A percentile compares a stretch with the other conserved stretches of the same genome.
These are phyloP conservation scores for Firmiana major DNA, from an alignment of 345 rosid genomes.

Conservation along the genomic window DNA sequence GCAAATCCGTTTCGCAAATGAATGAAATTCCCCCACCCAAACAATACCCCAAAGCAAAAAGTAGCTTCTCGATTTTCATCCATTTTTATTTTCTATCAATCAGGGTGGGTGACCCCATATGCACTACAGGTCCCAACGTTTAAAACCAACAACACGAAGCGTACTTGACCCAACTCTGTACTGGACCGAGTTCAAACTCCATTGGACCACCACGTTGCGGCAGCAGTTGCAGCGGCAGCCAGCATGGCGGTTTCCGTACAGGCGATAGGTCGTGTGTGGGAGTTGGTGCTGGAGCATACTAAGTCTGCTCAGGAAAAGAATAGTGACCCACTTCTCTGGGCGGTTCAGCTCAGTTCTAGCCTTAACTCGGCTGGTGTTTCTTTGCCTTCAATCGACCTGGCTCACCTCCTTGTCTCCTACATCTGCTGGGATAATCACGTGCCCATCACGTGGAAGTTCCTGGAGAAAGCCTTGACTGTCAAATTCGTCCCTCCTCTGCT, in stretches of 20 bases:
- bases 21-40: too few relatives aligned
- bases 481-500: constrained; percentile 70
- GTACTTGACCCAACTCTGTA: not conserved
- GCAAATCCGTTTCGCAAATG: not conserved
- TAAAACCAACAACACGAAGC: not conserved
- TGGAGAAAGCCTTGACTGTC: constrained; percentile 75
- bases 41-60: not conserved
- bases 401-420: constrained; percentile 77
- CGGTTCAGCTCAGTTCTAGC: constrained; percentile 52
- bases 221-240: too few relatives aligned
- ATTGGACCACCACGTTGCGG: too few relatives aligned
- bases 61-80: not conserved
- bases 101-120: not conserved
- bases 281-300: constrained; percentile 54
- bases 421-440: constrained; percentile 88
- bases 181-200: too few relatives aligned
- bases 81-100: not conserved
- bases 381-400: constrained; percentile 71
- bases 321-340: constrained; percentile 71
- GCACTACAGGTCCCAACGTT: not conserved
- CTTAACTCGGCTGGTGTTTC: constrained; percentile 58
- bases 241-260: constrained; percentile 43
- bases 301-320: constrained; percentile 66
- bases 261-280: constrained; percentile 49
- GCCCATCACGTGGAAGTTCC: constrained; percentile 89